Conservation (phyloP, 116 monocot species). For the Zostera marina region DNA sequence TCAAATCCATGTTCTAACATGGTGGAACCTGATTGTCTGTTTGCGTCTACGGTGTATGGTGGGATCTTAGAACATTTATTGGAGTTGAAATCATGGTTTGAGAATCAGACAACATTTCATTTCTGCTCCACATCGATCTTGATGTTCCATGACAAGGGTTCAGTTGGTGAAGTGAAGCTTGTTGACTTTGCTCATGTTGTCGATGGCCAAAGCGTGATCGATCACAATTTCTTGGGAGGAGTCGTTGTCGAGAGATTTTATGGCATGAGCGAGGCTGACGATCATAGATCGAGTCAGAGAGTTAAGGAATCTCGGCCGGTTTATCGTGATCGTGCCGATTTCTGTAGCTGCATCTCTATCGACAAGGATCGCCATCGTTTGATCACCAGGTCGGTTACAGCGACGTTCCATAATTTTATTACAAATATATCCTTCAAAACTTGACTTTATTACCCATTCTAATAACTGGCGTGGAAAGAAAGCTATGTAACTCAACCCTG, state of each 20-base stretch:
- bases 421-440: no score
- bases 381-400: no score
- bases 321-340: conserved; percentile 59
- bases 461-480: no score
- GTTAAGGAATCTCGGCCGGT: conserved; percentile 80
- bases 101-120: conserved; percentile 66
- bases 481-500: no score
- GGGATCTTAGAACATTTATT: conserved; percentile 48
- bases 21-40: conserved; percentile 17
- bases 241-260: conserved; percentile 47
- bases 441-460: no score
- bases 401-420: no score
- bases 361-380: conserved; percentile 15
- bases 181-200: conserved; percentile 86
- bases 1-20: conserved; percentile 11
- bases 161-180: conserved; percentile 29
- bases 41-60: conserved; percentile 30
- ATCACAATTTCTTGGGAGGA: conserved; percentile 67
- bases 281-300: conserved; percentile 83
- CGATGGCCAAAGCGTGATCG: conserved; percentile 59
- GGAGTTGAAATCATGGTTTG: conserved; percentile 79
- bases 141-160: conserved; percentile 25
- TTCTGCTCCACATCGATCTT: conserved; percentile 69
- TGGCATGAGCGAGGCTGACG: conserved; percentile 30
- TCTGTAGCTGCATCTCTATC: conserved; percentile 26